Evolutionary conservation across 2,329 filamentous ascomycete species (phyloP), one percentile per base, ranked within the genome.

Genomic region (Alternaria arbusti): DNA sequence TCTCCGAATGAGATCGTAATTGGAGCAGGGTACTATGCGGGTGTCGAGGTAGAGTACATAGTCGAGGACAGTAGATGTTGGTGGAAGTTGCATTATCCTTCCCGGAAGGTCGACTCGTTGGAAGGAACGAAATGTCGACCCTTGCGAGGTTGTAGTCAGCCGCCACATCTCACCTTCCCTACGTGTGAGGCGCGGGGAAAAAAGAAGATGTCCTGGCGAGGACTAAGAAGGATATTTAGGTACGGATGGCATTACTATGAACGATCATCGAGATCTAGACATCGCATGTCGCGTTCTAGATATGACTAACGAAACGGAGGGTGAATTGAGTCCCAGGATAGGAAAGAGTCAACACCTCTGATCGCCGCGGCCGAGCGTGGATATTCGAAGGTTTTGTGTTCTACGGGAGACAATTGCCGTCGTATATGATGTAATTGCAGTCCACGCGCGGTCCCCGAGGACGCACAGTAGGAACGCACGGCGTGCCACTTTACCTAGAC

Each of bases 1-100:
- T 40, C 36, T 40, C 1, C n/a, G 0, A 17, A 40, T 0, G 3
- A 5, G 0, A 40, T 40, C 5, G 36, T 40, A 3, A 40, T 2
- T 0, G 9, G 1, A 17, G 36, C 15, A 5, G 15, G 36, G n/a
- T 1, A 40, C 9, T 40, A 17, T 40, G n/a, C n/a, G 36, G 36
- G n/a, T 40, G 36, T 40, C 36, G 36, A 40, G 36, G 17, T 40
- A 17, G n/a, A 40, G 36, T 15, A 40, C 36, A 40, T 0, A 40
- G 3, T 3, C 10, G 36, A 40, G 36, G 36, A 40, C n/a, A 9
- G 17, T 0, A 40, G 9, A 1, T 40, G n/a, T 1, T 1, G n/a
- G n/a, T 40, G 9, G 36, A 11, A 0, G 5, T 17, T n/a, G 17
- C 0, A 6, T 10, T 17, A 17, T 40, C 4, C 36, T 40, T 40